Conservation (phyloP, 140 eudicot species). For the Cichorium intybus region DNA sequence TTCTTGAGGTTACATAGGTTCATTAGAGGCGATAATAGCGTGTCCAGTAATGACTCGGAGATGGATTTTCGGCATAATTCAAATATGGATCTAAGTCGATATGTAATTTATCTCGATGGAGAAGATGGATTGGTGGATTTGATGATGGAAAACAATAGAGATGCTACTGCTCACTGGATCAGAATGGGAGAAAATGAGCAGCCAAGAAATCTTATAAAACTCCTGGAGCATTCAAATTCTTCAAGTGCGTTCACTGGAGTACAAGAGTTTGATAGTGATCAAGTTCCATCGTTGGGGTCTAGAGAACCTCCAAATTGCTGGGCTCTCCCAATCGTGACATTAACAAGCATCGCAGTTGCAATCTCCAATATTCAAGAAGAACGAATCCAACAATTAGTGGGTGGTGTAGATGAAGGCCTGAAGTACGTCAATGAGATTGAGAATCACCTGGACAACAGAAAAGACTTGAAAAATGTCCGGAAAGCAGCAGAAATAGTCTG, state of each 20-base stretch:
- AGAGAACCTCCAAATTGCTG: conserved; percentile 66
- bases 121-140: conserved; percentile 57
- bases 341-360: conserved; percentile 64
- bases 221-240: conserved; percentile 32
- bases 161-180: conserved; percentile 52
- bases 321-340: conserved; percentile 78
- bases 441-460: conserved; percentile 29
- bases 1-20: conserved; percentile 28
- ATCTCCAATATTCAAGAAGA: conserved; percentile 33
- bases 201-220: conserved; percentile 45
- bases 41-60: conserved; percentile 20
- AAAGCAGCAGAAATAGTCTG: conserved; percentile 64
- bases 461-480: conserved; percentile 30
- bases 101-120: conserved; percentile 68
- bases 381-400: conserved; percentile 29
- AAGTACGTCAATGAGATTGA: conserved; percentile 48
- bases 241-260: conserved; percentile 37
- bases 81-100: conserved; percentile 29
- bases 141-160: conserved; percentile 42
- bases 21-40: conserved; percentile 13
- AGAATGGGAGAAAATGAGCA: conserved; percentile 48
- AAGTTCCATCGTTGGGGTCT: conserved; percentile 37
- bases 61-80: too few relatives aligned
- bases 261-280: conserved; percentile 40
- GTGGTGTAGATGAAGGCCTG: conserved; percentile 51